Base-by-base conservation (phyloP, 371 early-diverging fungal genomes). In the Apophysomyces variabilis region DNA sequence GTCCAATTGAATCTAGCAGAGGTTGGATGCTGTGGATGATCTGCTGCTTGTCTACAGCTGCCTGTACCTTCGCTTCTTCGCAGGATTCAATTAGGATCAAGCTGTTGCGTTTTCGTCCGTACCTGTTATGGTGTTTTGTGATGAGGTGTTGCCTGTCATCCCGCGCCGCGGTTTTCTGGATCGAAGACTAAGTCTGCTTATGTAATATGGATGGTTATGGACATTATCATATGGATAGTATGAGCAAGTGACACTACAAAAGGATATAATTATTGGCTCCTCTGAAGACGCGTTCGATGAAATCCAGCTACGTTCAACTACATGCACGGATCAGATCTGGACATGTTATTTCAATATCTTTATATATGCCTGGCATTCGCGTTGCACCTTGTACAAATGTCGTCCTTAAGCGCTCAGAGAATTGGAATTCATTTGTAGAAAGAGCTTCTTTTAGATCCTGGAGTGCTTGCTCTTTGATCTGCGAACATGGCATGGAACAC, bases 221-320 rank as follows among this genome's bases (percentile, higher is more conserved):
- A 50, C 21, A 21, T 21, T 18, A 21, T 18, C 8, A 32, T 1
- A 9, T 21, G 18, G 21, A 18, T 9, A 21, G 7, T 18, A 50
- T 7, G 4, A 6, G 1, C 1, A 9, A 21, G 21, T 21, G 0
- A 50, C 11, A 21, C 16, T 21, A 4, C 4, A 50, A 50, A 50
- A 50, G 54, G 54, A 50, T 50, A 50, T 50, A 4, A 50, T 50
- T 18, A 50, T 50, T 9, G 54, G 54, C 21, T 50, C 54, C 11
- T 5, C 9, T 9, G 54, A 18, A 8, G 54, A 21, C 5, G 8
- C 32, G 16, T 16, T 5, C 18, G 54, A 26, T 21, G 5, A 26
- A 47, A n/a, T 47, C 54, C 54, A 50, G 5, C 21, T 21, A 5
- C 21, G 54, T 21, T 9, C 21, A 11, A 50, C 54, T 50, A 26